Percentiles rank a stretch among this genome's conserved stretches.
Evolutionary conservation across 768 basidiomycete species (phyloP).

Genomic region (Auricularia cornea): DNA sequence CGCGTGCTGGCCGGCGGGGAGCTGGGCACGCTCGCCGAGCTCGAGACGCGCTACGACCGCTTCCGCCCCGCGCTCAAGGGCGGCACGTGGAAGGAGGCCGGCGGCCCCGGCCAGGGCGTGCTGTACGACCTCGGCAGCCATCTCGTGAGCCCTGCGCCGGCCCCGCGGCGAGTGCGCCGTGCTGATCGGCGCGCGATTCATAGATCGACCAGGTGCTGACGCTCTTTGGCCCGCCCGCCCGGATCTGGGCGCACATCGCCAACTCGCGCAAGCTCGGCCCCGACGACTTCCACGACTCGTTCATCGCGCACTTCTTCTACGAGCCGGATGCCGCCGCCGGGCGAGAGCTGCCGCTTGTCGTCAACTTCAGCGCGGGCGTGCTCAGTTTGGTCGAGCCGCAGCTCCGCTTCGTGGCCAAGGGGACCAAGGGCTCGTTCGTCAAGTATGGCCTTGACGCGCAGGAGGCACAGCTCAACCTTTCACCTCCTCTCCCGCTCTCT

Average conservation of each 20-base stretch:
- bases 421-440: constrained; percentile 59
- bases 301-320: constrained; percentile 20
- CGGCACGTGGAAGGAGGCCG: constrained; percentile 67
- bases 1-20: constrained; percentile 38
- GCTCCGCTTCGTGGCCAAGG: constrained; percentile 48
- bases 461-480: constrained; percentile 61
- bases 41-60: constrained; percentile 75
- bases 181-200: too few relatives aligned
- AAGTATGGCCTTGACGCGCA: constrained; percentile 76
- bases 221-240: constrained; percentile 67
- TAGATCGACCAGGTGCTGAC: constrained; percentile 62
- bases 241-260: constrained; percentile 58
- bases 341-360: constrained; percentile 40
- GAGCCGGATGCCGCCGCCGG: constrained; percentile 10
- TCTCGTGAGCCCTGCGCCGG: constrained; percentile 21
- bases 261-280: constrained; percentile 50
- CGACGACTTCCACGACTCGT: constrained; percentile 10
- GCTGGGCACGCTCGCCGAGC: constrained; percentile 56
- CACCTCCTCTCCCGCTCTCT: neutral
- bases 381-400: constrained; percentile 61
- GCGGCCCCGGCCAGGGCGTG: constrained; percentile 51
- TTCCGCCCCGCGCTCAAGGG: constrained; percentile 57
- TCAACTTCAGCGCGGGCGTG: constrained; percentile 58
- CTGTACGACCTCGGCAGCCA: constrained; percentile 77
- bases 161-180: constrained; percentile 1